Evolutionary conservation across 2,329 filamentous ascomycete genomes (phyloP).

Genomic region (Neodidymelliopsis sp.): DNA sequence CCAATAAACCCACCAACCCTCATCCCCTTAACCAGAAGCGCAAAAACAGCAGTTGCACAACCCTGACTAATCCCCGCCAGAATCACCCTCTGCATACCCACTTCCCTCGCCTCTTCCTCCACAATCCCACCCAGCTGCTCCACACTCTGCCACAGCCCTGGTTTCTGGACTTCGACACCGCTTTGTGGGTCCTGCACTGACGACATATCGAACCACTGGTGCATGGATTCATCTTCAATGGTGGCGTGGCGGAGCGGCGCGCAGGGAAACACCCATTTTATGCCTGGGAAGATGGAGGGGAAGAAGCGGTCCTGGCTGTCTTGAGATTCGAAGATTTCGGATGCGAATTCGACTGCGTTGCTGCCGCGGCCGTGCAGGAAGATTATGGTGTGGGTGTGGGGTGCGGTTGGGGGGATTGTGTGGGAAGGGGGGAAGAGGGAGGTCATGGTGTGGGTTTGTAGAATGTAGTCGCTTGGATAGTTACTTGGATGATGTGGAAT

Average conservation of each 20-base stretch:
- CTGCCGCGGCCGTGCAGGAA: conserved; percentile 58
- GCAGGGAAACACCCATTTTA: conserved; percentile 59
- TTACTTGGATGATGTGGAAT: no score
- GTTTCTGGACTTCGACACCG: conserved; percentile 53
- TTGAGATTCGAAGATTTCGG: conserved; percentile 50
- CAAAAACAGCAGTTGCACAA: conserved; percentile 27
- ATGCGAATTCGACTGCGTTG: conserved; percentile 46
- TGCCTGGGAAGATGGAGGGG: conserved; percentile 48
- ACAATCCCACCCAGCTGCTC: conserved; percentile 34
- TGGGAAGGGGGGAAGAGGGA: not conserved
- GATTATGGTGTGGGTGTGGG: conserved; percentile 57
- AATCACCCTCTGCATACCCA: conserved; percentile 19
- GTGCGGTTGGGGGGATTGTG: not conserved
- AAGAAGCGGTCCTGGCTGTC: conserved; percentile 35
- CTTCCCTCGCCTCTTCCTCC: conserved; percentile 18
- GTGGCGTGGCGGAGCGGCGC: conserved; percentile 44
- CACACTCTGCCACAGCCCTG: conserved; percentile 53
- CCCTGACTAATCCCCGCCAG: conserved; percentile 38
- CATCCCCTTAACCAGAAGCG: conserved; percentile 7
- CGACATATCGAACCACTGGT: conserved; percentile 63
- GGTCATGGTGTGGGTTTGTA: not conserved
- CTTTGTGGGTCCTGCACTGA: conserved; percentile 52
- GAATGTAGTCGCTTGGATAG: no score
- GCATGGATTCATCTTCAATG: conserved; percentile 30
- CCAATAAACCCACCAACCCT: conserved; percentile 29